These are phyloP conservation scores for Aschersonia sp. DNA, from an alignment of 2,329 filamentous ascomycete genomes.

Conservation along the genomic window DNA sequence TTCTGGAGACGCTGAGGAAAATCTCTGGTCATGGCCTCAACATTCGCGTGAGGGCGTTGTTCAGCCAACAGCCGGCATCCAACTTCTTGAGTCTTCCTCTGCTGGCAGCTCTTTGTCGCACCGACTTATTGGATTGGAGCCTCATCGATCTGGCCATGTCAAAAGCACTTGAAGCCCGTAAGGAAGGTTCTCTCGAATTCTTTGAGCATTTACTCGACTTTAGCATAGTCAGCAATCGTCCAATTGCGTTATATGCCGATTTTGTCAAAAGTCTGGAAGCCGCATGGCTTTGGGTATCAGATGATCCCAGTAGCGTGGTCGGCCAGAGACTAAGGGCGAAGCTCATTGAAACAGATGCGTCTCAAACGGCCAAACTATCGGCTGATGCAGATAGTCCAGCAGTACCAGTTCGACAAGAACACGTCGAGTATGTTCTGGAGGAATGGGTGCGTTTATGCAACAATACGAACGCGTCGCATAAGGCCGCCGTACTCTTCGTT, in stretches of 20 bases:
- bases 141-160: conserved; percentile 59
- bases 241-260: conserved; percentile 68
- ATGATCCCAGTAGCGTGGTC: conserved; percentile 49
- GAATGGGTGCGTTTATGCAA: conserved; percentile 83
- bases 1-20: conserved; percentile 45
- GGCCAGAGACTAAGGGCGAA: conserved; percentile 60
- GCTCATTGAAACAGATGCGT: conserved; percentile 27
- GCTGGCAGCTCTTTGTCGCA: conserved; percentile 40
- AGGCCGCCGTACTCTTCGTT: conserved; percentile 61
- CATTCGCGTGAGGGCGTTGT: conserved; percentile 38
- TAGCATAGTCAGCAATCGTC: conserved; percentile 63
- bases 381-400: conserved; percentile 34
- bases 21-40: conserved; percentile 40
- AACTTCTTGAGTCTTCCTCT: conserved; percentile 43
- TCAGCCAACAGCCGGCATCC: conserved; percentile 40
- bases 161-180: conserved; percentile 56
- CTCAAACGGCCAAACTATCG: conserved; percentile 25
- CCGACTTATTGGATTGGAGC: conserved; percentile 47
- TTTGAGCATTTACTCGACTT: conserved; percentile 69
- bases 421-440: conserved; percentile 89
- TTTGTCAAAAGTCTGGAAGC: conserved; percentile 73
- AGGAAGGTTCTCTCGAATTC: conserved; percentile 61
- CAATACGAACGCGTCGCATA: conserved; percentile 62
- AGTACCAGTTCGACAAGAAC: conserved; percentile 49
- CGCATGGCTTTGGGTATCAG: conserved; percentile 66